These are phyloP conservation scores for Apophysomyces elegans DNA, from an alignment of 371 early-diverging fungal genomes.

Conservation along the genomic window DNA sequence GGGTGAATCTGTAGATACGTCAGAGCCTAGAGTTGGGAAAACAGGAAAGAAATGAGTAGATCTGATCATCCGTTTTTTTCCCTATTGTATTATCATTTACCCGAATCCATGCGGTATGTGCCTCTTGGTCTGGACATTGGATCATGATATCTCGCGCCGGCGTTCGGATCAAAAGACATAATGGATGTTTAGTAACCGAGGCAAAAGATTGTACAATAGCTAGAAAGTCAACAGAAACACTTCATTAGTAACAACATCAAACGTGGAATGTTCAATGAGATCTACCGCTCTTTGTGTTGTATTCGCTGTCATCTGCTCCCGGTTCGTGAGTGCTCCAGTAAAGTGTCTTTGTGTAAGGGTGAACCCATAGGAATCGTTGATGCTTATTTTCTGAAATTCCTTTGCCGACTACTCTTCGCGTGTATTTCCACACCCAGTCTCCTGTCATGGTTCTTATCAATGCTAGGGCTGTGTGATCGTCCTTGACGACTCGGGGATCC, in stretches of 20 bases:
- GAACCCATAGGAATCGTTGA: constrained; percentile 79
- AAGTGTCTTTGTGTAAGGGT: constrained; percentile 79
- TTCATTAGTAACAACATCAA: constrained; percentile 20
- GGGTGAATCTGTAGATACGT: background rate
- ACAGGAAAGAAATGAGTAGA: background rate
- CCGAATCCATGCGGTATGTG: constrained; percentile 25
- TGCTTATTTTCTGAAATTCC: constrained; percentile 68
- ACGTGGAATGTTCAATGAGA: constrained; percentile 27
- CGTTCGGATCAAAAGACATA: constrained; percentile 21
- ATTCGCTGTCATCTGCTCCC: constrained; percentile 49
- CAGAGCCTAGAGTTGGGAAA: background rate
- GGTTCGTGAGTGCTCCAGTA: constrained; percentile 78
- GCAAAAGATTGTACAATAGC: background rate
- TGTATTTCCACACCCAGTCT: constrained; percentile 75
- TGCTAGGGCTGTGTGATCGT: constrained; percentile 20
- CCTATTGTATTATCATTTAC: constrained; percentile 1
- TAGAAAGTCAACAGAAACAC: background rate
- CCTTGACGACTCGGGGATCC: background rate
- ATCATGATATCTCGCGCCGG: constrained; percentile 21
- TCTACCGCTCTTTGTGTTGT: constrained; percentile 54
- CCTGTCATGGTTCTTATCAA: constrained; percentile 82
- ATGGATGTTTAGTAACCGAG: constrained; percentile 3
- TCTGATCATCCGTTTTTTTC: constrained; percentile 3
- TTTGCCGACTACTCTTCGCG: constrained; percentile 53
- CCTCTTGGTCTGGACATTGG: constrained; percentile 21